Base-by-base conservation (phyloP, 768 basidiomycete species). In the Hygrocybe coccinea region DNA sequence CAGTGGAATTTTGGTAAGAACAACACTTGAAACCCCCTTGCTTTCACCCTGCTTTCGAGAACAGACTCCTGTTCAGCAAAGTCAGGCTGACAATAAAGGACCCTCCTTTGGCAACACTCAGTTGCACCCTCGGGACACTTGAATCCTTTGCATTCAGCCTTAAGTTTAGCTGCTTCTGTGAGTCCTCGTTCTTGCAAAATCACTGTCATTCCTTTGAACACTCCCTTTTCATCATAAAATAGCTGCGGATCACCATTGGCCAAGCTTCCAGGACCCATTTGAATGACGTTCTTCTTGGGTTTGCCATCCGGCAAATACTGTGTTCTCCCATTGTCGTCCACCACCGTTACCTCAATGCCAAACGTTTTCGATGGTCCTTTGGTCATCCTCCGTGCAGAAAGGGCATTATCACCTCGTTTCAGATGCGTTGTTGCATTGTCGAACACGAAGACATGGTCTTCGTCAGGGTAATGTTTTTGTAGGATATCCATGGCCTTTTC, bases 81-180 rank as follows among this genome's bases (percentile, higher is more conserved):
- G 54, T 76, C 69, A 1, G 69, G 71, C 51, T 75, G 62, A 21
- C 59, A 64, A 54, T 58, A 70, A 1, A 74, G 62, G 15, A 69
- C 39, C 9, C 62, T 54, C 1, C 61, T 60, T 37, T 60, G 65
- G 56, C 69, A 72, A 57, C 71, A 74, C 7, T 56, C 48, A 2
- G 48, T 56, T 1, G 19, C 37, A 6, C 50, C 58, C 15, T 41
- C n/a, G 5, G 39, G 41, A 37, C 62, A 64, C 34, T 52, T 34
- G 51, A 64, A 61, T 19, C 34, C 29, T 33, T 44, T 44, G 19
- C 39, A 54, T 39, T 54, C 38, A 1, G 52, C 52, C 19, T 21
- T 14, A n/a, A 45, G 15, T 6, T 44, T 25, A 3, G 52, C n/a
- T 14, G n/a, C 39, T 47, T 54, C n/a, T n/a, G 41, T 29, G 19